Conservation (phyloP, 2,329 filamentous ascomycete species). For the Scolecobasidium constrictum region DNA sequence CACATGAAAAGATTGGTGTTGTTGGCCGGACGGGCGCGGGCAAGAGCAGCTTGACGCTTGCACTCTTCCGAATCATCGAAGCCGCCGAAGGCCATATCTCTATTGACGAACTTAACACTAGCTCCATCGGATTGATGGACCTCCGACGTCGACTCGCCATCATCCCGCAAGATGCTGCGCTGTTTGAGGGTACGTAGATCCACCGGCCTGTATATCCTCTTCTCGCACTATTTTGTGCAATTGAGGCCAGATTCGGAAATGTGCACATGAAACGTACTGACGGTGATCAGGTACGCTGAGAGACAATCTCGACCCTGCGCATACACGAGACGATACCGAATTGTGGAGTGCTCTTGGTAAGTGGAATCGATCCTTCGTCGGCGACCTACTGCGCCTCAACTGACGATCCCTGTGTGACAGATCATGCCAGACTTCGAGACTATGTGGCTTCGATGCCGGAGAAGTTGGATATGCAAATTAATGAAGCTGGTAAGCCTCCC, state of each 20-base stretch:
- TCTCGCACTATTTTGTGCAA: too few relatives aligned
- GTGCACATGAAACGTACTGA: too few relatives aligned
- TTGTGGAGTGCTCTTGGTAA: constrained; percentile 88
- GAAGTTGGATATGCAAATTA: constrained; percentile 77
- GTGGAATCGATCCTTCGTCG: constrained; percentile 23
- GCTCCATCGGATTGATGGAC: constrained; percentile 79
- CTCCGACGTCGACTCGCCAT: constrained; percentile 84
- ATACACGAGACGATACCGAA: constrained; percentile 93
- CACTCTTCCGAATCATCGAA: constrained; percentile 94
- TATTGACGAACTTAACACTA: constrained; percentile 84
- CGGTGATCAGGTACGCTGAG: constrained; percentile 60
- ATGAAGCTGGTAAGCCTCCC: constrained; percentile 74
- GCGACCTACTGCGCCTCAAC: background rate
- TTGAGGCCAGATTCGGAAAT: too few relatives aligned
- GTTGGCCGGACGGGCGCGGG: constrained; percentile 93
- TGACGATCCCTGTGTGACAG: constrained; percentile 34
- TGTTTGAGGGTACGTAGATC: constrained; percentile 61
- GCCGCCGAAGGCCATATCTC: constrained; percentile 70
- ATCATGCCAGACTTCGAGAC: constrained; percentile 88
- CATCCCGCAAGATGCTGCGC: constrained; percentile 92
- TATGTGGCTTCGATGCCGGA: constrained; percentile 80
- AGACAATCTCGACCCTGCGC: constrained; percentile 90
- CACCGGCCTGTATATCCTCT: too few relatives aligned
- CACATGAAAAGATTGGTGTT: constrained; percentile 95
- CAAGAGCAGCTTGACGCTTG: constrained; percentile 86